Percentiles rank a stretch among this genome's conserved stretches.
These are phyloP conservation scores for Curvularia hawaiiensis DNA, from an alignment of 2,329 filamentous ascomycete species.

Conservation along the genomic window DNA sequence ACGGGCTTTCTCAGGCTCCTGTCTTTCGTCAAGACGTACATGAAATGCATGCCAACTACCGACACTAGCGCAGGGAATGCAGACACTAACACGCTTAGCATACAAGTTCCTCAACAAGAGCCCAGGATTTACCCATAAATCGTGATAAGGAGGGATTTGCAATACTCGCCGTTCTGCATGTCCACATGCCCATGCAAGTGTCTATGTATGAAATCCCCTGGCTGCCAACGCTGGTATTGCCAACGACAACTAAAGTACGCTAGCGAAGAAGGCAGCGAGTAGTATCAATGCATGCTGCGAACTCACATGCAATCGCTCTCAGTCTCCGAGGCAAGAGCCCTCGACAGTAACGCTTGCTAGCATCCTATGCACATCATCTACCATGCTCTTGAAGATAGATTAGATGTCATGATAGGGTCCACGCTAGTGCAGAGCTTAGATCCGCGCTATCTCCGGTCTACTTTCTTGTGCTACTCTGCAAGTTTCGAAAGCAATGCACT, in stretches of 20 bases:
- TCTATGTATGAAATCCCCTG: conserved; percentile 23
- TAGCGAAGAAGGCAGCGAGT: background rate
- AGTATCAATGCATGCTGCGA: background rate
- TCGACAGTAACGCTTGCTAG: background rate
- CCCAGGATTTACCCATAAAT: conserved; percentile 24
- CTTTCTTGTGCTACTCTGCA: background rate
- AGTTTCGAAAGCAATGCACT: background rate
- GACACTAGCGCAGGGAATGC: conserved; percentile 44
- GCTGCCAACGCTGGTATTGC: background rate
- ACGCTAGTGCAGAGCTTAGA: background rate
- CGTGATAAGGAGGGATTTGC: conserved; percentile 31
- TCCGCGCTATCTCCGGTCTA: background rate
- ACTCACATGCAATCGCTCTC: background rate
- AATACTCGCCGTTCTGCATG: conserved; percentile 26
- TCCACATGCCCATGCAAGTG: conserved; percentile 20
- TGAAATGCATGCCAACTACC: conserved; percentile 55
- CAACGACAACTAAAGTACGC: background rate
- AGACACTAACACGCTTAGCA: conserved; percentile 31
- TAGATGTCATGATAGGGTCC: background rate
- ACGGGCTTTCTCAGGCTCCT: conserved; percentile 67
- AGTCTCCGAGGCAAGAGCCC: background rate
- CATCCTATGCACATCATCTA: background rate
- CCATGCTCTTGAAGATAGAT: background rate
- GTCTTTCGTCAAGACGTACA: conserved; percentile 62
- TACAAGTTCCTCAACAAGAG: conserved; percentile 10